A percentile compares a stretch with the other conserved stretches of the same genome.
Evolutionary conservation across 768 basidiomycete genomes (phyloP).

Genomic region (Cubamyces sp.): DNA sequence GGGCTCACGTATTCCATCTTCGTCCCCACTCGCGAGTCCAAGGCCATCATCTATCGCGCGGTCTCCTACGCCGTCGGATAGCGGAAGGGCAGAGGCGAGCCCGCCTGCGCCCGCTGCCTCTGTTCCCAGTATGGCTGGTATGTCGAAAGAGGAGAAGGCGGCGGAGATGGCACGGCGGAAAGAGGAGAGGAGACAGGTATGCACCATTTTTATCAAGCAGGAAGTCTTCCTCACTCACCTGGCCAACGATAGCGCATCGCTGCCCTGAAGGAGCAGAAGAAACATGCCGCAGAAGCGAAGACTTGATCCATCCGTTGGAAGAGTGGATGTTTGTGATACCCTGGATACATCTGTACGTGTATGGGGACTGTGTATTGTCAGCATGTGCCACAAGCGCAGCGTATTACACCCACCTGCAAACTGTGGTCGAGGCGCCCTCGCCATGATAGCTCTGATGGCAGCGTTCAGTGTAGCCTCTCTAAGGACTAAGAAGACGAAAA

Average conservation of each 20-base stretch:
- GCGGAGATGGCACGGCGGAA: conserved; percentile 91
- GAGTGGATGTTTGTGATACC: conserved; percentile 4
- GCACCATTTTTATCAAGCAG: conserved; percentile 24
- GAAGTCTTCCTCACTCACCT: neutral
- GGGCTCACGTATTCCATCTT: neutral
- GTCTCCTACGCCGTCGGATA: conserved; percentile 31
- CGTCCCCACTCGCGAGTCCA: conserved; percentile 11
- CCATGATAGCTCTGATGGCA: too few species aligned
- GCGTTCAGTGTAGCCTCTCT: too few species aligned
- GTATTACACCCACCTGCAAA: too few species aligned
- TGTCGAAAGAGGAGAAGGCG: conserved; percentile 91
- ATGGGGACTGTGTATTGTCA: too few species aligned
- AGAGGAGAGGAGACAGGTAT: conserved; percentile 88
- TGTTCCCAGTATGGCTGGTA: conserved; percentile 42
- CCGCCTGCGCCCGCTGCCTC: conserved; percentile 29
- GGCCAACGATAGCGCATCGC: conserved; percentile 66
- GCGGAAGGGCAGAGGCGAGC: conserved; percentile 19
- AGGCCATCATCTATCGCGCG: conserved; percentile 12
- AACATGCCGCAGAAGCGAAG: conserved; percentile 42
- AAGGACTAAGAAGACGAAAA: too few species aligned
- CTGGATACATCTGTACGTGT: conserved; percentile 3
- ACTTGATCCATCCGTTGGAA: conserved; percentile 19
- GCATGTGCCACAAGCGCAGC: too few species aligned
- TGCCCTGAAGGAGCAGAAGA: conserved; percentile 81
- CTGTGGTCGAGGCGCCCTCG: too few species aligned